Percentiles rank a stretch among this genome's conserved stretches.
These are phyloP conservation scores for Coemansia sp. DNA, from an alignment of 371 early-diverging fungal species.

Conservation along the genomic window DNA sequence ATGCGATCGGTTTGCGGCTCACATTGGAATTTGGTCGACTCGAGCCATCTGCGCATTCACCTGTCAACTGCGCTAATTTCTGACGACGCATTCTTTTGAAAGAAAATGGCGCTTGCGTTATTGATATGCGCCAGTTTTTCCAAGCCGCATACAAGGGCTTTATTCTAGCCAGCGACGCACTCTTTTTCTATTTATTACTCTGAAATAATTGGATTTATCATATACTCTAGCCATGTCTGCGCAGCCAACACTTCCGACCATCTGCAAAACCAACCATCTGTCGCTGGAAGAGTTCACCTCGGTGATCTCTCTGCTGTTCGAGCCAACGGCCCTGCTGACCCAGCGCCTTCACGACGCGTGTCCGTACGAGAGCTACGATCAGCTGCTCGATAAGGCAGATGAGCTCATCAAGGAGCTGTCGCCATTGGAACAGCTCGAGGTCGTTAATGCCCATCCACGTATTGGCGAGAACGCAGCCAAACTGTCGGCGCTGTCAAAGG, in stretches of 20 bases:
- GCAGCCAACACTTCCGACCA: conserved; percentile 59
- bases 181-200: neutral
- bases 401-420: conserved; percentile 56
- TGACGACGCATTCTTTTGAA: no score
- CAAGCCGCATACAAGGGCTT: no score
- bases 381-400: conserved; percentile 63
- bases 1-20: neutral
- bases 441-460: conserved; percentile 88
- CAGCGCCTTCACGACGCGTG: conserved; percentile 63
- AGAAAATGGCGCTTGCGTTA: conserved; percentile 1
- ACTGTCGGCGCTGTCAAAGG: conserved; percentile 69
- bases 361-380: conserved; percentile 65
- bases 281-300: conserved; percentile 57
- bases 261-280: conserved; percentile 67
- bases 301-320: conserved; percentile 74
- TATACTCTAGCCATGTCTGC: conserved; percentile 27
- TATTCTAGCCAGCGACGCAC: neutral
- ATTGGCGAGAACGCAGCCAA: conserved; percentile 72
- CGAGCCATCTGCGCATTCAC: neutral
- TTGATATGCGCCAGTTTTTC: neutral
- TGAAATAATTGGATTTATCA: neutral
- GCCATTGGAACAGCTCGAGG: conserved; percentile 62
- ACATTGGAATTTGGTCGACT: neutral
- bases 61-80: conserved; percentile 1
- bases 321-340: conserved; percentile 83